These are phyloP conservation scores for Colletotrichum eremochloae DNA, from an alignment of 2,329 filamentous ascomycete species.

Conservation along the genomic window DNA sequence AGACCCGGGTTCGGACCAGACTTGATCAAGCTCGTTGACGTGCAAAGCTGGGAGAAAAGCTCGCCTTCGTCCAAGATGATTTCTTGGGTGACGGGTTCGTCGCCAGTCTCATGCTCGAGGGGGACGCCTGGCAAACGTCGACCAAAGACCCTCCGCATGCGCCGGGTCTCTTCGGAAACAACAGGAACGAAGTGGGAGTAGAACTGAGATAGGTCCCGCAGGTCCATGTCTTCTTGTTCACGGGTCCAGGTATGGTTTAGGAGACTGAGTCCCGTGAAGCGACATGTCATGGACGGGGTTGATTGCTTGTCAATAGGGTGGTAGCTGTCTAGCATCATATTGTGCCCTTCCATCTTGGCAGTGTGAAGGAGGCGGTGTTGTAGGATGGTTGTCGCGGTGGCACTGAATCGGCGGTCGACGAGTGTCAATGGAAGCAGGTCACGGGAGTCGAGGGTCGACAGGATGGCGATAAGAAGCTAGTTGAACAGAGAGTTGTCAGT, in stretches of 20 bases:
- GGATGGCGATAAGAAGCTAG: conserved; percentile 65
- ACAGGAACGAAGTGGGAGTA: conserved; percentile 81
- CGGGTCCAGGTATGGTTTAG: conserved; percentile 57
- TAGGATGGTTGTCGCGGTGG: conserved; percentile 72
- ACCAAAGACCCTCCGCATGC: conserved; percentile 47
- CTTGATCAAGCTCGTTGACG: conserved; percentile 76
- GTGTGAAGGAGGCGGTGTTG: conserved; percentile 73
- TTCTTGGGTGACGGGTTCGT: conserved; percentile 67
- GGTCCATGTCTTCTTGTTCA: conserved; percentile 35
- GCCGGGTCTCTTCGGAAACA: conserved; percentile 65
- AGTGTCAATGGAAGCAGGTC: conserved; percentile 69
- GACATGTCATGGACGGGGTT: conserved; percentile 76
- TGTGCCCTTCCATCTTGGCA: conserved; percentile 70
- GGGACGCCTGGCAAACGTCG: conserved; percentile 46
- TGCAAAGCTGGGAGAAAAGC: conserved; percentile 80
- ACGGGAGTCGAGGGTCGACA: conserved; percentile 62
- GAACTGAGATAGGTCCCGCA: conserved; percentile 64
- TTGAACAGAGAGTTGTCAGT: not conserved
- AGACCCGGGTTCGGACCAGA: conserved; percentile 71
- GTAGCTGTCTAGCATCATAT: conserved; percentile 83
- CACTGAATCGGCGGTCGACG: conserved; percentile 74
- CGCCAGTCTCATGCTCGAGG: conserved; percentile 48
- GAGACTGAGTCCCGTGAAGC: conserved; percentile 74
- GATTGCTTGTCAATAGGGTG: conserved; percentile 78
- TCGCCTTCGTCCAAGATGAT: conserved; percentile 77